These are phyloP conservation scores for Arthrobotrys sphaeroides DNA, from an alignment of 2,329 filamentous ascomycete genomes.

Conservation along the genomic window DNA sequence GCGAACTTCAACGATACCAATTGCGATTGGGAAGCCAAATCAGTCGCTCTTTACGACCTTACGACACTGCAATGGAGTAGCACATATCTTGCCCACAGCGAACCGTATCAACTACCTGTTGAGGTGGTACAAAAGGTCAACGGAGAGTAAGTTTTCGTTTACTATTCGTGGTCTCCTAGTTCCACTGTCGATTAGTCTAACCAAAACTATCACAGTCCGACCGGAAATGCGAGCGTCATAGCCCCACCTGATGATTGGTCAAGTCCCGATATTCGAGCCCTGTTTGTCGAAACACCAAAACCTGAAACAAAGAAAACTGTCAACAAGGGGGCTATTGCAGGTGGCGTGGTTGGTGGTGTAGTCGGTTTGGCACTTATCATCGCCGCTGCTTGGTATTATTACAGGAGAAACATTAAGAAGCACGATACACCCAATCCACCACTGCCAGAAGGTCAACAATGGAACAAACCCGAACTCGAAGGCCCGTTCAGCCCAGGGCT, in stretches of 20 bases:
- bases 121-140: slow-evolving; percentile 46
- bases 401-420: slow-evolving; percentile 33
- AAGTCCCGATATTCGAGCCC: slow-evolving; percentile 12
- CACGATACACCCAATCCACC: slow-evolving; percentile 24
- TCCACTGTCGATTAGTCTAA: neutral
- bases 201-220: neutral
- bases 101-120: slow-evolving; percentile 26
- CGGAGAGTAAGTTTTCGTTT: slow-evolving; percentile 27
- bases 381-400: slow-evolving; percentile 10
- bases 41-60: slow-evolving; percentile 44
- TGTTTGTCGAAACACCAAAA: slow-evolving; percentile 12
- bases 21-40: slow-evolving; percentile 47
- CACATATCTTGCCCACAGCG: slow-evolving; percentile 17
- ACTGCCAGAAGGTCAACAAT: slow-evolving; percentile 36
- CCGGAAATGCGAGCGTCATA: slow-evolving; percentile 8
- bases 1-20: slow-evolving; percentile 41
- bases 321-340: slow-evolving; percentile 31
- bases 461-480: slow-evolving; percentile 49
- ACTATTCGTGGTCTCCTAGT: no score
- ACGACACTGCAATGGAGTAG: slow-evolving; percentile 43
- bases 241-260: slow-evolving; percentile 28
- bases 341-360: slow-evolving; percentile 34
- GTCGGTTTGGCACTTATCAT: slow-evolving; percentile 23
- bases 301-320: neutral
- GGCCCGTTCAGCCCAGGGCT: neutral